Evolutionary conservation across 192 early-diverging fungal species (phyloP), one percentile per base, ranked within the genome.

Genomic region (Coemansia sp.): DNA sequence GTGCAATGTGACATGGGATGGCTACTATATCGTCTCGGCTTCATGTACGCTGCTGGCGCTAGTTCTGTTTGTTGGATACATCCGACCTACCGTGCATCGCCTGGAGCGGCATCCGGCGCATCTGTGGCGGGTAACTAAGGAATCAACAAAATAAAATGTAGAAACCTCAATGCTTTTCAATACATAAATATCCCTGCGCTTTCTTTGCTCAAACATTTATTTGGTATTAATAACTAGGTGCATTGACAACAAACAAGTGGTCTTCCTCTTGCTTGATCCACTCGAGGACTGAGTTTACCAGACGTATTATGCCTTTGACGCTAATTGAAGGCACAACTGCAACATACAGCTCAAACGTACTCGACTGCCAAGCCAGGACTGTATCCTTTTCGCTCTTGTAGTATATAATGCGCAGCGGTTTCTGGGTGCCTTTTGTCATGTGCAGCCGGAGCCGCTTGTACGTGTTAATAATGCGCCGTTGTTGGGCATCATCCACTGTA

Each of bases 1-100:
- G 2, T 98, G 96, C 77, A 53, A 79, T 5, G 72, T 88, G 32
- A 57, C 71, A 25, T 87, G 80, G 61, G 96, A 98, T 70, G 96
- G 96, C 1, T 98, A 96, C 75, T 96, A 93, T 65, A 73, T 86
- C 68, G 93, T 93, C 17, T 87, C 88, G 10, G 76, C 84, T 0
- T 66, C 82, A 5, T 94, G 91, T 62, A 80, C 93, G 0, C n/a
- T 89, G 5, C n/a, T 92, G 45, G 91, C 93, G 17, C 53, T 83
- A n/a, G 21, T 80, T 1, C 29, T 89, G 51, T 84, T 89, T 29
- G 51, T 88, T 19, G 52, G 58, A 0, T 91, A 86, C 62, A 85
- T 92, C 41, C 77, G 74, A 2, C 91, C 89, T 4, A 80, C 83
- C 0, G 84, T 90, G 43, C 74, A 72, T 6, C 75, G 79, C 32